These are phyloP conservation scores for Elsinoe australis DNA, from an alignment of 2,329 filamentous ascomycete genomes.

Conservation along the genomic window DNA sequence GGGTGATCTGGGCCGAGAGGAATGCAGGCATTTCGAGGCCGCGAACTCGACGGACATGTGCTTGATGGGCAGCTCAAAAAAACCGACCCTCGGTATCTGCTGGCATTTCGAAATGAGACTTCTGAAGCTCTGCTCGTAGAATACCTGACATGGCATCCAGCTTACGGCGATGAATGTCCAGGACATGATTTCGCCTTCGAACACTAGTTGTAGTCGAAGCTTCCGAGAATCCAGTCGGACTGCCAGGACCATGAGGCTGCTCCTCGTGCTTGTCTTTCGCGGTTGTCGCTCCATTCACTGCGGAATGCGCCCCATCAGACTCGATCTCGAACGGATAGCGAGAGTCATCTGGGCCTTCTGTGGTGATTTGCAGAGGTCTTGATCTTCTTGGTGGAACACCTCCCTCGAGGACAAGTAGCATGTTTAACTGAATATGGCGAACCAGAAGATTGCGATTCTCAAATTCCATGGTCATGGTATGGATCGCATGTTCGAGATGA, in stretches of 20 bases:
- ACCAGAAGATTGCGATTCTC: constrained; percentile 41
- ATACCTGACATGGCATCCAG: constrained; percentile 40
- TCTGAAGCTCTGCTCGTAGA: constrained; percentile 38
- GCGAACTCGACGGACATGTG: too few species aligned
- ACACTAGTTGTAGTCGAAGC: constrained; percentile 31
- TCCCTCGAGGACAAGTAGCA: constrained; percentile 43
- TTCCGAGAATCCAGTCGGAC: constrained; percentile 18
- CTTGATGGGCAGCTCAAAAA: too few species aligned
- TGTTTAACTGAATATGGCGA: constrained; percentile 39
- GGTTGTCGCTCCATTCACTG: neutral
- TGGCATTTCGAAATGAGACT: constrained; percentile 39
- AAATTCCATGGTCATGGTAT: constrained; percentile 42
- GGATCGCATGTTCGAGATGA: constrained; percentile 25
- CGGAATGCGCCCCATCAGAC: constrained; percentile 11
- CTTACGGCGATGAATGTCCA: constrained; percentile 44
- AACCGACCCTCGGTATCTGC: constrained; percentile 5
- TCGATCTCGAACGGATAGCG: constrained; percentile 32
- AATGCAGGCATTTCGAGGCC: too few species aligned
- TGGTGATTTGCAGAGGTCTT: constrained; percentile 37
- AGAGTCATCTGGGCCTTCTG: constrained; percentile 36
- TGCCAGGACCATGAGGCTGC: neutral
- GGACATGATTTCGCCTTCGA: constrained; percentile 34
- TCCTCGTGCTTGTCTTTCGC: neutral
- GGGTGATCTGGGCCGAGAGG: neutral
- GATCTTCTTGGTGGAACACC: constrained; percentile 38